Evolutionary conservation across 2,329 filamentous ascomycete genomes (phyloP).

Genomic region (Nothophoma quercina): DNA sequence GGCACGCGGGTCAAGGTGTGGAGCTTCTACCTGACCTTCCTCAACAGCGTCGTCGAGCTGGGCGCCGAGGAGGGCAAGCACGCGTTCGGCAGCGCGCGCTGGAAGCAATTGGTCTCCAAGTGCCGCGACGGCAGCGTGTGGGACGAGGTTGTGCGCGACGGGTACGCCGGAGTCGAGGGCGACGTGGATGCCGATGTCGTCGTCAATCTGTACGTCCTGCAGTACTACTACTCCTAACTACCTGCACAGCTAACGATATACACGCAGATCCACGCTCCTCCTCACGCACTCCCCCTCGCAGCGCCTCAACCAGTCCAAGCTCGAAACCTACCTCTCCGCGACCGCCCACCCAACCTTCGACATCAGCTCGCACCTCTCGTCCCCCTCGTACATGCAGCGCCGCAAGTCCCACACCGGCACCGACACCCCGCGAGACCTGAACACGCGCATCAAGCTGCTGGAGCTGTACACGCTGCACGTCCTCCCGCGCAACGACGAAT

Average conservation of each 20-base stretch:
- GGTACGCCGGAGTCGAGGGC: conserved; percentile 87
- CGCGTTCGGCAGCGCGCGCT: conserved; percentile 84
- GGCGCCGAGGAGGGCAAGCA: conserved; percentile 89
- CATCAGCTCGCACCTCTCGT: conserved; percentile 69
- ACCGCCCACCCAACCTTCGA: conserved; percentile 77
- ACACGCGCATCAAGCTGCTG: conserved; percentile 86
- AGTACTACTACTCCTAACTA: conserved; percentile 71
- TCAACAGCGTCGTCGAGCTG: conserved; percentile 90
- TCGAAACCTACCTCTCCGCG: conserved; percentile 88
- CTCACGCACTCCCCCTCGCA: conserved; percentile 90
- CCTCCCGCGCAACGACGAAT: conserved; percentile 90
- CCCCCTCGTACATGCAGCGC: conserved; percentile 45
- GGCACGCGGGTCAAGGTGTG: conserved; percentile 92
- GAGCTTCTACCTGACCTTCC: conserved; percentile 93
- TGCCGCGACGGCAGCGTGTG: conserved; percentile 91
- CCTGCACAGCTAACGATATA: conserved; percentile 8
- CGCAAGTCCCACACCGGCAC: conserved; percentile 64
- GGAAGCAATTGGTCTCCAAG: conserved; percentile 81
- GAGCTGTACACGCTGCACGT: conserved; percentile 96
- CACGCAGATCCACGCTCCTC: conserved; percentile 79
- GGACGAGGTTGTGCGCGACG: conserved; percentile 88
- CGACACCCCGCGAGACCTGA: conserved; percentile 83
- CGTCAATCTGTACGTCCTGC: conserved; percentile 85
- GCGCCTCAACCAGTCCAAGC: conserved; percentile 80
- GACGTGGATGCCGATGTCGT: conserved; percentile 96